These are phyloP conservation scores for Antitrichia curtipendula DNA, from an alignment of 225 moss, liverwort and hornwort species.

Conservation along the genomic window DNA sequence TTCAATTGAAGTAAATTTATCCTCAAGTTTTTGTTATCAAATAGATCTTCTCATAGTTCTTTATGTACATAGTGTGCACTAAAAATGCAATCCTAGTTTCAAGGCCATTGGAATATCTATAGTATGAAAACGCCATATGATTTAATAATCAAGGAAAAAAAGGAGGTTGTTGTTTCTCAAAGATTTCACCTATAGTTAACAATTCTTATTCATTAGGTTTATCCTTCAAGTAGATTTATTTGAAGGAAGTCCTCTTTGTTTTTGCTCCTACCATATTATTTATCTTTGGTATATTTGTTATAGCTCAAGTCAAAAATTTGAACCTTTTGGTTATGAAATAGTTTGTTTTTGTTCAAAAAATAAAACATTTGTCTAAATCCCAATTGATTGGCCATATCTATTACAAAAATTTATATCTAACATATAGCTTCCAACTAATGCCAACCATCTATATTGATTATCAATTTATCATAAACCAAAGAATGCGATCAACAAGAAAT, in stretches of 20 bases:
- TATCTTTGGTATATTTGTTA: not conserved
- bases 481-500: too few relatives aligned
- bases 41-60: not conserved
- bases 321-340: not conserved
- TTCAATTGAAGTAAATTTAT: not conserved
- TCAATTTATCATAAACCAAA: too few relatives aligned
- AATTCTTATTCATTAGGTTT: not conserved
- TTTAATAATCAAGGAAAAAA: not conserved
- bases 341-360: not conserved
- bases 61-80: not conserved
- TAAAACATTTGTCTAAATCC: not conserved
- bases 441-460: too few relatives aligned
- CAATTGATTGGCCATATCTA: not conserved
- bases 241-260: not conserved
- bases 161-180: not conserved
- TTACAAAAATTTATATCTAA: not conserved
- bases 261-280: not conserved
- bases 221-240: not conserved
- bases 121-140: not conserved
- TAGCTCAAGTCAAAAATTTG: not conserved
- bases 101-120: rapidly evolving
- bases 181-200: not conserved
- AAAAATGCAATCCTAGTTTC: not conserved
- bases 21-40: not conserved
- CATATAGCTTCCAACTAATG: too few relatives aligned